Evolutionary conservation across 2,329 filamentous ascomycete species (phyloP), one percentile per base, ranked within the genome.

Genomic region (Cercospora janseana): DNA sequence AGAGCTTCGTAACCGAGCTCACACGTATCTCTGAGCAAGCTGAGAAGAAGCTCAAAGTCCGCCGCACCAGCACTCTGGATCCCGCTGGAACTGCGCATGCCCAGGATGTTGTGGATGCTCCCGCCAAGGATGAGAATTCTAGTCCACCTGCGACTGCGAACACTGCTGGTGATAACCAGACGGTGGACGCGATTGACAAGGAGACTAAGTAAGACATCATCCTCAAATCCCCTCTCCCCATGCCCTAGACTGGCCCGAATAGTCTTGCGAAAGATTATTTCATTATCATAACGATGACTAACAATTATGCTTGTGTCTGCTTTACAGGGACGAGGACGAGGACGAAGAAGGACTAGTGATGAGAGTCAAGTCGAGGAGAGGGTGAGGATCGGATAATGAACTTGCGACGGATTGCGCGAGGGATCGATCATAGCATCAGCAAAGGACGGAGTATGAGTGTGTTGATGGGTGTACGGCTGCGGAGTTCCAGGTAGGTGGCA

Each of bases 1-100:
- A 91, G 68, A 91, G 86, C 59, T 97, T 97, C 67, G 90, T 96
- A 43, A 81, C 81, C 9, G 92, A 96, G 70, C 79, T 97, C 57
- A 81, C 73, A 6, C 75, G 78, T 54, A 81, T 83, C 58, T 80
- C 78, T 13, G 71, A 72, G 49, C 72, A 74, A 35, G 70, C 73
- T 7, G 75, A 77, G 62, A 72, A 73, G 66, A 77, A 78, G 60
- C 59, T 78, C 47, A 71, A 69, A 52, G 64, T 73, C 6, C 60
- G 63, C 23, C 55, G 60, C 15, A 61, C 63, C 26, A 57, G 51
- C 28, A 31, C 41, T 29, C 34, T 53, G 38, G 54, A 57, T 20
- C 42, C 51, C 15, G 45, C 49, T n/a, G 50, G 52, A 38, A 46
- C 31, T 6, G 43, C 46, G 31, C 35, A 42, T 12, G 46, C 26